Evolutionary conservation across 2,329 filamentous ascomycete genomes (phyloP).

Genomic region (Chaetomiaceae sp.): DNA sequence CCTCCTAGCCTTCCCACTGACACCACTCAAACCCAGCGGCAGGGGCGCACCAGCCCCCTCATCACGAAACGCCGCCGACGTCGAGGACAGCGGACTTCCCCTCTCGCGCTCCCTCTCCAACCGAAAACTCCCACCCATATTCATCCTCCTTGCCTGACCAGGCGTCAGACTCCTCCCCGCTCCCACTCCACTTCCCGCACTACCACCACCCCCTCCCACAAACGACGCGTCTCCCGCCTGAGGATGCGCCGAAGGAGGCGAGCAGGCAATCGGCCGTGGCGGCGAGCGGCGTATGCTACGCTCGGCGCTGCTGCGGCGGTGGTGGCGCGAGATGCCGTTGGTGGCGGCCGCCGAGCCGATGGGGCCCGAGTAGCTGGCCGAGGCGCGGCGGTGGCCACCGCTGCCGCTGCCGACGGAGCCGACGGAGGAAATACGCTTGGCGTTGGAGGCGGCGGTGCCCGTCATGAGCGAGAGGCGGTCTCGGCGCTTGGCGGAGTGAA

Average conservation of each 20-base stretch:
- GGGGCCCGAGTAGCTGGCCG: slow-evolving; percentile 34
- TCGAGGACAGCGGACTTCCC: slow-evolving; percentile 5
- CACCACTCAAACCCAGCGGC: slow-evolving; percentile 7
- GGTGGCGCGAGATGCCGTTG: slow-evolving; percentile 51
- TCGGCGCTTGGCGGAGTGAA: slow-evolving; percentile 47
- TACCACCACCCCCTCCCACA: not conserved
- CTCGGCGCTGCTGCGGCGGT: slow-evolving; percentile 46
- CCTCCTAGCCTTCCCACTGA: slow-evolving; percentile 31
- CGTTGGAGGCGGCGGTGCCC: slow-evolving; percentile 31
- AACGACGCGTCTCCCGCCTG: slow-evolving; percentile 6
- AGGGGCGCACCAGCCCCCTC: not conserved
- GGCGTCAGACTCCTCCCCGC: slow-evolving; percentile 36
- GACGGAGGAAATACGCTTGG: slow-evolving; percentile 42
- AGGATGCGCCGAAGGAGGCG: slow-evolving; percentile 32
- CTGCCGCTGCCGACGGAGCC: slow-evolving; percentile 31
- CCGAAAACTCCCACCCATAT: slow-evolving; percentile 40
- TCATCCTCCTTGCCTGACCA: slow-evolving; percentile 53
- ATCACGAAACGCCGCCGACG: not conserved
- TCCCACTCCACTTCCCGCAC: slow-evolving; percentile 1
- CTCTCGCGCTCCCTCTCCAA: slow-evolving; percentile 15
- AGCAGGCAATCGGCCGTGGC: slow-evolving; percentile 38
- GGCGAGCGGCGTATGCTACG: slow-evolving; percentile 47
- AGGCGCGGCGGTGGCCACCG: slow-evolving; percentile 29
- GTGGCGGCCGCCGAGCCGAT: slow-evolving; percentile 37
- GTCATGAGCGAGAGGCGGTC: slow-evolving; percentile 37